A percentile compares a stretch with the other conserved stretches of the same genome.
These are phyloP conservation scores for Naganishia antarctica DNA, from an alignment of 768 basidiomycete species.

Conservation along the genomic window DNA sequence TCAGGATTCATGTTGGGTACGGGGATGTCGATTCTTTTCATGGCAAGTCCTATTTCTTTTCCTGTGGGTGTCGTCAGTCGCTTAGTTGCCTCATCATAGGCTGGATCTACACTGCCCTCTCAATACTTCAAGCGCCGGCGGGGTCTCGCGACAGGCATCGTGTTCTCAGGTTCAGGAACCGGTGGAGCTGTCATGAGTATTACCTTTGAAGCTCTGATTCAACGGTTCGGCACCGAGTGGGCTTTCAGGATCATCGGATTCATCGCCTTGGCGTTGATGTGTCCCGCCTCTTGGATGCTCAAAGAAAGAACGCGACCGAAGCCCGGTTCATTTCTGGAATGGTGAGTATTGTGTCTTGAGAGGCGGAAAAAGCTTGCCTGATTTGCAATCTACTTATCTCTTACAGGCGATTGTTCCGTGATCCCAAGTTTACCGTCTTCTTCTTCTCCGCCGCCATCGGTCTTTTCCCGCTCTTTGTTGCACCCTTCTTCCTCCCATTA, in stretches of 20 bases:
- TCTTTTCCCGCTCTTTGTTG: conserved; percentile 31
- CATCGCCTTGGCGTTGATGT: conserved; percentile 23
- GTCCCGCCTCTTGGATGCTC: conserved; percentile 30
- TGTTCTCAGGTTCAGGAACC: conserved; percentile 36
- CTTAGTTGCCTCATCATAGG: neutral
- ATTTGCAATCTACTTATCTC: neutral
- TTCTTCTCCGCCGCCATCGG: conserved; percentile 23
- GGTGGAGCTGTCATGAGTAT: conserved; percentile 35
- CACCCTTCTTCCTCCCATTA: conserved; percentile 44
- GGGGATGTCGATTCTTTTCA: conserved; percentile 15
- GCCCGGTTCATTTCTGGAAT: conserved; percentile 31
- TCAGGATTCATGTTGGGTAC: conserved; percentile 29
- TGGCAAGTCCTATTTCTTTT: conserved; percentile 4
- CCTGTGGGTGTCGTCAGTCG: neutral
- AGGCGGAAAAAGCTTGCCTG: too few species aligned
- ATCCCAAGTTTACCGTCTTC: neutral
- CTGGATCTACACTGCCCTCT: conserved; percentile 27
- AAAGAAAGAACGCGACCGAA: conserved; percentile 26
- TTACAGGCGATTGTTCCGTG: neutral
- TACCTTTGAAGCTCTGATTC: conserved; percentile 26
- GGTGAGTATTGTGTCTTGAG: conserved; percentile 18
- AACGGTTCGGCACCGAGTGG: conserved; percentile 31
- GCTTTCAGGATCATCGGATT: conserved; percentile 36
- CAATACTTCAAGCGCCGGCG: conserved; percentile 32
- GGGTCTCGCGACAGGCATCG: conserved; percentile 38